phyloP scores from a whole-genome alignment of 2,329 filamentous ascomycete species.

The Talaromyces sp. region DNA sequence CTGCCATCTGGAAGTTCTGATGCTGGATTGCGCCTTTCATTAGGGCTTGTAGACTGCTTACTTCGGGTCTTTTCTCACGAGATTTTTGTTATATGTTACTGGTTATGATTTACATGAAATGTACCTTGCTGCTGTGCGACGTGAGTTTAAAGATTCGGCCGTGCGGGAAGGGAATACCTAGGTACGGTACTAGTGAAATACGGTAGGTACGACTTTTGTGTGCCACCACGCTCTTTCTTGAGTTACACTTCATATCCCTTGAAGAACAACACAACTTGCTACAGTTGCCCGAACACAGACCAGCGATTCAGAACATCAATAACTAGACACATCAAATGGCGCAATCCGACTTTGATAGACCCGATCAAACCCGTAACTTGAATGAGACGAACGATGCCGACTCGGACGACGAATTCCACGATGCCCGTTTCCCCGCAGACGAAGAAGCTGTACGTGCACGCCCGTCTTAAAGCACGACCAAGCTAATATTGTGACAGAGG shows the following conservation, averaged over 20 bases:
- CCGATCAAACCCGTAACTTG: background rate
- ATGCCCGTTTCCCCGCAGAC: slow-evolving; percentile 42
- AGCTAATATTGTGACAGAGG: slow-evolving; percentile 40
- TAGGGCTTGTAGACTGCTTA: too few species aligned
- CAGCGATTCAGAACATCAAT: background rate
- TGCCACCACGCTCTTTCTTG: background rate
- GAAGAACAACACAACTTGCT: background rate
- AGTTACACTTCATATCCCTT: background rate
- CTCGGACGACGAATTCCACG: slow-evolving; percentile 38
- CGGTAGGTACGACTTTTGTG: too few species aligned
- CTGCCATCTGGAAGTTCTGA: too few species aligned
- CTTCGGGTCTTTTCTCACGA: too few species aligned
- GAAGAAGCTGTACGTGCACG: slow-evolving; percentile 42
- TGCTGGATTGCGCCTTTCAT: too few species aligned
- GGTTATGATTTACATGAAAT: too few species aligned
- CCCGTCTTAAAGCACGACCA: slow-evolving; percentile 7
- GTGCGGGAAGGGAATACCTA: background rate
- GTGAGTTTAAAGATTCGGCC: background rate
- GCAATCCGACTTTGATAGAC: background rate
- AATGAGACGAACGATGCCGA: slow-evolving; percentile 21
- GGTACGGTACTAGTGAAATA: too few species aligned
- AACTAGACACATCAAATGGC: background rate
- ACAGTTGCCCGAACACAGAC: background rate
- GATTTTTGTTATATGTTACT: too few species aligned
- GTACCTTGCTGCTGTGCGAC: background rate